Conservation (phyloP, 2,329 filamentous ascomycete species). For the Penicillium polonicum region DNA sequence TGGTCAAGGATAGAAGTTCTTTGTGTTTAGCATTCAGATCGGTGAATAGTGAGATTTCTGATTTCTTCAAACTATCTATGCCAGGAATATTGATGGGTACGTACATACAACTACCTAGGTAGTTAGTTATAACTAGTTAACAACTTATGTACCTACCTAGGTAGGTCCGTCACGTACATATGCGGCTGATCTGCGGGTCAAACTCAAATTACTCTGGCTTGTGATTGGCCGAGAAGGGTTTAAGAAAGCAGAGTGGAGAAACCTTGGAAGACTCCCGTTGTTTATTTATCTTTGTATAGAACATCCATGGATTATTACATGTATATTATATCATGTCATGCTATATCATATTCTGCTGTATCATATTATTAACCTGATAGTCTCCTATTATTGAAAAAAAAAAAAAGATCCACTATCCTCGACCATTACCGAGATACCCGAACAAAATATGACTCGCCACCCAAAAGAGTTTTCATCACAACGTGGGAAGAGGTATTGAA, state of each 20-base stretch:
- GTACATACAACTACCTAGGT: background rate
- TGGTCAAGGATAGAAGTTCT: background rate
- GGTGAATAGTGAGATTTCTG: background rate
- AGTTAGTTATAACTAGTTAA: too few relatives aligned
- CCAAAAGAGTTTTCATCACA: background rate
- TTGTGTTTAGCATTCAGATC: slow-evolving; percentile 2
- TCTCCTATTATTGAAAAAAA: too few relatives aligned
- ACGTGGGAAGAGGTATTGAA: background rate
- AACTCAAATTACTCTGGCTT: background rate
- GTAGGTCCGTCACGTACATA: background rate
- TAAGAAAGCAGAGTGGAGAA: slow-evolving; percentile 13
- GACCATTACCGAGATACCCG: background rate
- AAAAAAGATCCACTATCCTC: background rate
- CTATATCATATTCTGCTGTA: background rate
- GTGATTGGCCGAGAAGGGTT: slow-evolving; percentile 15
- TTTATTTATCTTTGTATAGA: background rate
- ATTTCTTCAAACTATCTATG: background rate
- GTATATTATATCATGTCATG: background rate
- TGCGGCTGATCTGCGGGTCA: background rate
- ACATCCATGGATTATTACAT: background rate
- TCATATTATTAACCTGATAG: background rate
- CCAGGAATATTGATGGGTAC: background rate
- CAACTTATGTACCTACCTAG: too few relatives aligned
- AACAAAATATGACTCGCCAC: background rate
- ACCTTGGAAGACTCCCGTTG: background rate